phyloP scores from a whole-genome alignment of 164 flowering plant species.

The Vitis vinifera region ASM3070453v1 NC_081811.1:2835001-2835500 shows the following conservation, averaged over 20 bases:
- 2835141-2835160: constrained; percentile 37
- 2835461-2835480: too few relatives aligned
- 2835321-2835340: not conserved
- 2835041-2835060: constrained; percentile 30
- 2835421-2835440: not conserved
- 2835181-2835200: constrained; percentile 44
- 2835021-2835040: constrained; percentile 31
- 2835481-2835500: too few relatives aligned
- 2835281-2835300: constrained; percentile 50
- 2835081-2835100: constrained; percentile 28
- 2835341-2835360: not conserved
- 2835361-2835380: not conserved
- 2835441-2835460: too few relatives aligned
- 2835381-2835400: not conserved
- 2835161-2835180: constrained; percentile 42
- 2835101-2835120: constrained; percentile 28
- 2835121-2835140: constrained; percentile 36
- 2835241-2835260: constrained; percentile 55
- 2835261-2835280: constrained; percentile 46
- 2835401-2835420: not conserved
- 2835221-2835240: constrained; percentile 53
- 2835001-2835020: constrained; percentile 30
- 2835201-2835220: constrained; percentile 41
- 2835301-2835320: constrained; percentile 2
- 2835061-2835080: constrained; percentile 22